Evolutionary conservation across 768 basidiomycete genomes (phyloP).

Genomic region (Auriscalpium orientale): DNA sequence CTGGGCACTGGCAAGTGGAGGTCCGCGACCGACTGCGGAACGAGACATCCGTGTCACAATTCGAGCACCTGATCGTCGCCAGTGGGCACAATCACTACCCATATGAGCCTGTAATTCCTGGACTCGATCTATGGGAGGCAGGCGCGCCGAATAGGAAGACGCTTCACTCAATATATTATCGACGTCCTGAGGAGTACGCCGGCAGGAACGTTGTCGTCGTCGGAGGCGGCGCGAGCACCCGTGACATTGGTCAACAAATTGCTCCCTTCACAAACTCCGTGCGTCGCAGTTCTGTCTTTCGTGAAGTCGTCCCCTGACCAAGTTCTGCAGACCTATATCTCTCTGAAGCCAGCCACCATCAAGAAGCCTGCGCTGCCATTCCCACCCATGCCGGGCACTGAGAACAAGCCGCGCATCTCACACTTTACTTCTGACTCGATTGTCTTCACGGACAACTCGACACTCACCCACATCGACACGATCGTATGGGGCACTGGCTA

Average conservation of each 20-base stretch:
- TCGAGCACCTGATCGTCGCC: conserved; percentile 50
- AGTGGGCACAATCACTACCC: conserved; percentile 52
- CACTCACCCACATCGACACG: conserved; percentile 31
- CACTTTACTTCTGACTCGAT: conserved; percentile 38
- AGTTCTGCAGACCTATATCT: conserved; percentile 34
- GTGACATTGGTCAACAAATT: conserved; percentile 40
- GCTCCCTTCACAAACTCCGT: conserved; percentile 35
- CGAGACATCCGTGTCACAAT: conserved; percentile 19
- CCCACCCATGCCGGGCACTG: conserved; percentile 2
- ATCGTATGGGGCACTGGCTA: conserved; percentile 53
- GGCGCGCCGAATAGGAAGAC: conserved; percentile 29
- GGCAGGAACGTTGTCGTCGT: conserved; percentile 42
- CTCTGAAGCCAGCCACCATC: conserved; percentile 19
- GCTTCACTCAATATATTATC: conserved; percentile 47
- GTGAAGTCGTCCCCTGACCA: conserved; percentile 32
- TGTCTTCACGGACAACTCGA: conserved; percentile 41
- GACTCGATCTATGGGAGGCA: conserved; percentile 42
- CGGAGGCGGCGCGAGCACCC: conserved; percentile 39
- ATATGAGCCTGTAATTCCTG: conserved; percentile 35
- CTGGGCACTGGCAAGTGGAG: conserved; percentile 39
- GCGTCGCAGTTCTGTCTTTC: conserved; percentile 20
- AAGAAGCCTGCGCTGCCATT: conserved; percentile 7
- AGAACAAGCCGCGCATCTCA: conserved; percentile 36
- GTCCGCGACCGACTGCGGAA: conserved; percentile 19
- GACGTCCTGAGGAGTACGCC: conserved; percentile 35